Conservation (phyloP, 768 basidiomycete species). For the Phaeolepiota aurea region DNA sequence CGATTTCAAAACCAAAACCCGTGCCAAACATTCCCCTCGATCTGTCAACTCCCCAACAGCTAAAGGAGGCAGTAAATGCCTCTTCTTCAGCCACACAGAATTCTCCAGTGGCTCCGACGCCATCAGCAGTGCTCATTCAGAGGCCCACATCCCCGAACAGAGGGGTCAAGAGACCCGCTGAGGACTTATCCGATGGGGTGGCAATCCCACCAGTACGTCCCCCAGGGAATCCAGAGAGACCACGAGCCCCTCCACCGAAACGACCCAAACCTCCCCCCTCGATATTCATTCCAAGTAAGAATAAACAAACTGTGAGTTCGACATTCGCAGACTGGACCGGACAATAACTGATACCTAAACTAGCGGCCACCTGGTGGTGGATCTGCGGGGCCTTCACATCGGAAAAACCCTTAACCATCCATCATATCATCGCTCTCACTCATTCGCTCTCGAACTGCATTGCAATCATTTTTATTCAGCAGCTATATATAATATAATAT, state of each 20-base stretch:
- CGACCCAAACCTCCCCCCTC: conserved; percentile 28
- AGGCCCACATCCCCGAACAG: conserved; percentile 8
- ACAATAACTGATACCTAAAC: too few species aligned
- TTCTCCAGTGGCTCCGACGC: neutral
- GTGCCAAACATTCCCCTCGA: conserved; percentile 18
- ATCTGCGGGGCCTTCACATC: too few species aligned
- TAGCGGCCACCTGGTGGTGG: too few species aligned
- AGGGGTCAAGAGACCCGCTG: conserved; percentile 8
- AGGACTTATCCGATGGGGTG: conserved; percentile 1
- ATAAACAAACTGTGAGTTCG: neutral
- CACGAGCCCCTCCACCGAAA: conserved; percentile 22
- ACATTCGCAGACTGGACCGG: neutral
- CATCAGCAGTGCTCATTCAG: neutral
- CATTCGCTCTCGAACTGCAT: neutral
- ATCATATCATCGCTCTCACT: too few species aligned
- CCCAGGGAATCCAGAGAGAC: conserved; percentile 9
- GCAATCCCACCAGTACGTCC: conserved; percentile 2
- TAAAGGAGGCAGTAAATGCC: conserved; percentile 11
- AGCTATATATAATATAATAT: too few species aligned
- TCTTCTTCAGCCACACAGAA: neutral
- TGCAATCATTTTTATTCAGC: too few species aligned
- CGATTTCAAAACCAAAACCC: conserved; percentile 6
- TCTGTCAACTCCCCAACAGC: conserved; percentile 28
- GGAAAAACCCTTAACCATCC: too few species aligned
- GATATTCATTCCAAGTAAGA: conserved; percentile 61